Conservation (phyloP, 345 rosid genomes). For the Cochlearia excelsa region DNA sequence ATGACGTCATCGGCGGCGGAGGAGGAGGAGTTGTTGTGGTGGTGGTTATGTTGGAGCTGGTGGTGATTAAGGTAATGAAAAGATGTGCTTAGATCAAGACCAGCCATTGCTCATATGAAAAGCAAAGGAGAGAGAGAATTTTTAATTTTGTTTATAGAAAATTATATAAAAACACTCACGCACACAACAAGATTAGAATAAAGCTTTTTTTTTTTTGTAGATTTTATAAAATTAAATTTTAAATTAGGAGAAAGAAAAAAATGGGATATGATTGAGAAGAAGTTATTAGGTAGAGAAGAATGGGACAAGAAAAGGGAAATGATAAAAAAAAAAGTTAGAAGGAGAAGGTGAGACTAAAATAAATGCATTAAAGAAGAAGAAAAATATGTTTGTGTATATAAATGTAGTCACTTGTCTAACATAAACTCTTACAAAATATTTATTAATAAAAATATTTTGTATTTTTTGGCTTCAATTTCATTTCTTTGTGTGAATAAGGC, state of each 20-base stretch:
- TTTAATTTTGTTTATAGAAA: too few relatives aligned
- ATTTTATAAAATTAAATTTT: slow-evolving; percentile 1
- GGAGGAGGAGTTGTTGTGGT: slow-evolving; percentile 40
- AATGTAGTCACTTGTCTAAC: slow-evolving; percentile 39
- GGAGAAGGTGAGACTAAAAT: slow-evolving; percentile 40
- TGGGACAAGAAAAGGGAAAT: slow-evolving; percentile 30
- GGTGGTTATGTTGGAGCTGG: too few relatives aligned
- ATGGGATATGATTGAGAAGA: slow-evolving; percentile 26
- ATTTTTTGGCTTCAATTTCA: slow-evolving; percentile 23
- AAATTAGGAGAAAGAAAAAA: slow-evolving; percentile 14
- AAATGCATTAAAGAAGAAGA: slow-evolving; percentile 38
- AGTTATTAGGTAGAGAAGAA: slow-evolving; percentile 21
- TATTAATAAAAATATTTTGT: slow-evolving; percentile 18
- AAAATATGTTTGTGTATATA: slow-evolving; percentile 17
- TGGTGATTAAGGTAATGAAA: slow-evolving; percentile 44
- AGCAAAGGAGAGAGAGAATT: slow-evolving; percentile 25
- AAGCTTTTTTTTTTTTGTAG: too few relatives aligned
- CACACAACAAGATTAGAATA: slow-evolving; percentile 36
- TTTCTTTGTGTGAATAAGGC: slow-evolving; percentile 3
- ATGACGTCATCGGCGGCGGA: too few relatives aligned
- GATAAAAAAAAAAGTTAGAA: slow-evolving; percentile 37
- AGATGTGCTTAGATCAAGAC: slow-evolving; percentile 54
- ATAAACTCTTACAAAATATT: slow-evolving; percentile 38
- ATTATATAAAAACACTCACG: slow-evolving; percentile 26
- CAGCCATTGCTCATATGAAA: slow-evolving; percentile 45